Conservation (phyloP, 176 grass and related monocot genomes). For the Rhynchospora tenuis region DNA sequence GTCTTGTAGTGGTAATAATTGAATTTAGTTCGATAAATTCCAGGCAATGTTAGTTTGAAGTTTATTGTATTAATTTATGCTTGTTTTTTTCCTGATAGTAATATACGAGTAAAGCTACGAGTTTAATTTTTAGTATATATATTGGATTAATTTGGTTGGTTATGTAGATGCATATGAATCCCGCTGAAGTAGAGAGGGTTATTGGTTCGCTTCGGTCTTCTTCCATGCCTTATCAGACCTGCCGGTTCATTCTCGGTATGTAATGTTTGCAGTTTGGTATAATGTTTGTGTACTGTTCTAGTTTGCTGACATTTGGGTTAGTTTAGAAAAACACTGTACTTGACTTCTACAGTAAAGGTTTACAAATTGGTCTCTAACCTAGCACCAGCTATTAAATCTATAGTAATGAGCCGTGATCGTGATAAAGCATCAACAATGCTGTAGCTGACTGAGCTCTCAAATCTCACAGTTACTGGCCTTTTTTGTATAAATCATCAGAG, state of each 20-base stretch:
- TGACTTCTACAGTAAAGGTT: not conserved
- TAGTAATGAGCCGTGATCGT: not conserved
- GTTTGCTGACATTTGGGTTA: not conserved
- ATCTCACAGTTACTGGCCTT: not conserved
- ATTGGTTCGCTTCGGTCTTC: constrained; percentile 63
- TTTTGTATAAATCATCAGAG: not conserved
- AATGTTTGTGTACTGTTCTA: not conserved
- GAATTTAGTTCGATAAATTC: not conserved
- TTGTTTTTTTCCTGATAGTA: not conserved
- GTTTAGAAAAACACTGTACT: not conserved
- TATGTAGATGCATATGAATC: constrained; percentile 88
- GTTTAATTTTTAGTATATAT: not conserved
- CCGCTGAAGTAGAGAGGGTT: constrained; percentile 75
- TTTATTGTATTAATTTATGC: not conserved
- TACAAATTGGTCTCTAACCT: not conserved
- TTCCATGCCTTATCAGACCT: constrained; percentile 83
- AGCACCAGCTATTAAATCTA: not conserved
- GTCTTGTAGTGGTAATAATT: not conserved
- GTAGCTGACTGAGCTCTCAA: not conserved
- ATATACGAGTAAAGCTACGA: not conserved
- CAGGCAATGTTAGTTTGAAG: not conserved
- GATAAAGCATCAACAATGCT: not conserved
- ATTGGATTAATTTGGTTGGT: not conserved
- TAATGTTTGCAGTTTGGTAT: constrained; percentile 11
- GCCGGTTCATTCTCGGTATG: constrained; percentile 94